Percentiles rank a stretch among this genome's conserved stretches.
Evolutionary conservation across 2,329 filamentous ascomycete species (phyloP).

Genomic region (Stachybotrys chartarum): DNA sequence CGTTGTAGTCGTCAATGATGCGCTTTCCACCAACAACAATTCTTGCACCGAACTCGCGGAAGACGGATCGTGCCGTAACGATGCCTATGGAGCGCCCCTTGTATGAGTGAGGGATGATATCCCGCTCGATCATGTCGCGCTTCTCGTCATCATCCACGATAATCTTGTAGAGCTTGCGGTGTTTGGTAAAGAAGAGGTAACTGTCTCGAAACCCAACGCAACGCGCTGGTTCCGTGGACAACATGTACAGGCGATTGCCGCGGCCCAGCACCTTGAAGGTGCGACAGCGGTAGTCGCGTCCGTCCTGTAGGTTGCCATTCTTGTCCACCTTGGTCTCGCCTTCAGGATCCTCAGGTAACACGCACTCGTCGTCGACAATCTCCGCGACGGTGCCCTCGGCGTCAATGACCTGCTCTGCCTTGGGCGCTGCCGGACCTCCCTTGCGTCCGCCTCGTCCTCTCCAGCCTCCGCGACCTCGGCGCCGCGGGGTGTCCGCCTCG

Average conservation of each 20-base stretch:
- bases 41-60: slow-evolving; percentile 89
- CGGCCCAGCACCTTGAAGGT: slow-evolving; percentile 87
- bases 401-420: slow-evolving; percentile 79
- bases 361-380: slow-evolving; percentile 87
- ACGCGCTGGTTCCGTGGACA: slow-evolving; percentile 93
- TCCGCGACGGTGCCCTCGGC: slow-evolving; percentile 90
- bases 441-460: slow-evolving; percentile 57
- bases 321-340: slow-evolving; percentile 94
- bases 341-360: slow-evolving; percentile 76
- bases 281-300: slow-evolving; percentile 87
- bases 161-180: slow-evolving; percentile 93
- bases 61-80: slow-evolving; percentile 92
- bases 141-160: slow-evolving; percentile 98
- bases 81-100: slow-evolving; percentile 97
- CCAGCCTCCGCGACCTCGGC: slow-evolving; percentile 66
- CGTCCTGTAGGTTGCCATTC: slow-evolving; percentile 71
- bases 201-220: slow-evolving; percentile 97
- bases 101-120: slow-evolving; percentile 96
- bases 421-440: slow-evolving; percentile 65
- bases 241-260: slow-evolving; percentile 87
- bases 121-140: slow-evolving; percentile 87
- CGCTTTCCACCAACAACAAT: slow-evolving; percentile 88
- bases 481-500: slow-evolving; percentile 52
- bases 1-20: slow-evolving; percentile 85
- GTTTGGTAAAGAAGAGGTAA: slow-evolving; percentile 98